Evolutionary conservation across 257 asterid genomes (phyloP).

Genomic region (Prunella vulgaris): DNA sequence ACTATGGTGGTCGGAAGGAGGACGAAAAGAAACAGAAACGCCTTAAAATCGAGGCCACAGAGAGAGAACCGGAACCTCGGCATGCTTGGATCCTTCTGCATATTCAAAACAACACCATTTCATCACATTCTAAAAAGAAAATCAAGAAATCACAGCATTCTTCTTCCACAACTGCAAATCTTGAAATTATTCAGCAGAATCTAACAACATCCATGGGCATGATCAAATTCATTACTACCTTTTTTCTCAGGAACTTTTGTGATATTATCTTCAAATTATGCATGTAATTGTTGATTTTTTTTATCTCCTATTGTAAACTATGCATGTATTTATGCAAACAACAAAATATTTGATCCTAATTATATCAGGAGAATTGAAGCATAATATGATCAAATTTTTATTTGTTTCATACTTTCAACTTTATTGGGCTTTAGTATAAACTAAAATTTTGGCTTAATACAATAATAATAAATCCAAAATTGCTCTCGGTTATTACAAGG

Average conservation of each 20-base stretch:
- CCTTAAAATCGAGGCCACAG: conserved; percentile 43
- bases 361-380: not conserved
- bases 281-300: not conserved
- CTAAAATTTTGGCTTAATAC: not conserved
- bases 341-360: not conserved
- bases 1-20: conserved; percentile 35
- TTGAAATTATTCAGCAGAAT: no score
- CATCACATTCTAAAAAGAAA: not conserved
- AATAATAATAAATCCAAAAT: not conserved
- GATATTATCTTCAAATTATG: not conserved
- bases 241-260: not conserved
- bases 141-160: not conserved
- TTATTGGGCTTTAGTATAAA: not conserved
- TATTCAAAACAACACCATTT: not conserved
- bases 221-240: not conserved
- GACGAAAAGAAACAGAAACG: conserved; percentile 36
- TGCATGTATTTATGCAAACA: not conserved
- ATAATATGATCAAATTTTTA: not conserved
- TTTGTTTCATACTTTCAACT: no score
- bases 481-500: not conserved
- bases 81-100: conserved; percentile 36
- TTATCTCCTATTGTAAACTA: not conserved
- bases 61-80: conserved; percentile 39
- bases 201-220: no score
- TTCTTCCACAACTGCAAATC: no score